Evolutionary conservation across 192 early-diverging fungal species (phyloP).

Genomic region (Diversispora epigaea): DNA sequence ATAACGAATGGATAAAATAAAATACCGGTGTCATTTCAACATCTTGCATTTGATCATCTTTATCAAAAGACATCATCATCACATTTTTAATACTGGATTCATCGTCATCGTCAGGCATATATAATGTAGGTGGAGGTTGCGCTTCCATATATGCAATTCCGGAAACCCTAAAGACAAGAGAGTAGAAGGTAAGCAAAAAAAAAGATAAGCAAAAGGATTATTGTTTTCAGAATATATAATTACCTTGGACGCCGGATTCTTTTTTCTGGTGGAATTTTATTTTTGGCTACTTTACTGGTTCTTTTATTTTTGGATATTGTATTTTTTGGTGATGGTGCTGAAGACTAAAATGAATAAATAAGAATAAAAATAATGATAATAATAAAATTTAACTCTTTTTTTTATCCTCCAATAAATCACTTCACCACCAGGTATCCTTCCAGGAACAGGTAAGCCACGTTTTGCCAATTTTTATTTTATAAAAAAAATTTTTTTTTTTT

Average conservation of each 20-base stretch:
- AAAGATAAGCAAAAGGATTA: background rate
- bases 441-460: slow-evolving; percentile 68
- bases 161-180: slow-evolving; percentile 41
- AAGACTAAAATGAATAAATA: background rate
- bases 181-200: background rate
- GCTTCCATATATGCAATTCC: slow-evolving; percentile 48
- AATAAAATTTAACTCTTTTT: background rate
- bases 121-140: slow-evolving; percentile 46
- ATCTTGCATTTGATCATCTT: background rate
- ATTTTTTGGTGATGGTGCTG: slow-evolving; percentile 28
- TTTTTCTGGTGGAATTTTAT: slow-evolving; percentile 38
- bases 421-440: slow-evolving; percentile 56
- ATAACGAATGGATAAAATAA: too few species aligned
- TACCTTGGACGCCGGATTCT: slow-evolving; percentile 24
- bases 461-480: slow-evolving; percentile 78
- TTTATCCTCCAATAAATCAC: slow-evolving; percentile 11
- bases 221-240: slow-evolving; percentile 12
- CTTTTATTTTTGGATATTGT: slow-evolving; percentile 33
- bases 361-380: background rate
- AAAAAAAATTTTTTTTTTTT: background rate
- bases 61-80: slow-evolving; percentile 38
- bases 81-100: slow-evolving; percentile 40
- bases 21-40: background rate
- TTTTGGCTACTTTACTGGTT: slow-evolving; percentile 19
- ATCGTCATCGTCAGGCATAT: slow-evolving; percentile 58